Percentiles rank a stretch among this genome's conserved stretches.
Evolutionary conservation across 345 rosid species (phyloP).

Genomic region (Conringia planisiliqua): DNA sequence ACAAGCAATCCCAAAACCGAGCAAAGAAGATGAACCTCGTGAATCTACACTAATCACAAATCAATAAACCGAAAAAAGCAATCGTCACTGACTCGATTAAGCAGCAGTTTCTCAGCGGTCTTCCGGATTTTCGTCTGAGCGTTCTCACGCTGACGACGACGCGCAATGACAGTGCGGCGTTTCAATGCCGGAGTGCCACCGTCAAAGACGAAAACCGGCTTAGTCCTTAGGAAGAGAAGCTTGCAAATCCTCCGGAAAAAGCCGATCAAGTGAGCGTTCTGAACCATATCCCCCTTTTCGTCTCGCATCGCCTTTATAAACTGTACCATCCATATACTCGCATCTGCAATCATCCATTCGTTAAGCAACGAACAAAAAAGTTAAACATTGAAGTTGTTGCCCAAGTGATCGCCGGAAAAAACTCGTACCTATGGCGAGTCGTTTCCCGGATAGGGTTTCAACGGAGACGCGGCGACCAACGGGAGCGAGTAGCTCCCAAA

Average conservation of each 20-base stretch:
- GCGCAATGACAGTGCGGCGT: conserved; percentile 89
- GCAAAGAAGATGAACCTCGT: background rate
- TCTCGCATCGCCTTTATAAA: conserved; percentile 99
- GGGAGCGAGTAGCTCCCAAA: conserved; percentile 74
- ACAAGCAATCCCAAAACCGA: background rate
- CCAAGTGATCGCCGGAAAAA: background rate
- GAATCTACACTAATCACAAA: background rate
- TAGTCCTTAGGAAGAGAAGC: conserved; percentile 68
- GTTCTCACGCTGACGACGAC: conserved; percentile 85
- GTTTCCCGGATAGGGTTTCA: conserved; percentile 84
- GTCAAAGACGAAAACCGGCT: conserved; percentile 91
- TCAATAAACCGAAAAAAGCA: background rate
- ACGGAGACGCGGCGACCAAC: conserved; percentile 98
- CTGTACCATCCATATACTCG: conserved; percentile 97
- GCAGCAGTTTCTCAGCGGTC: conserved; percentile 89
- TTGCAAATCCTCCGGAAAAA: conserved; percentile 95
- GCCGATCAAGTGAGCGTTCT: conserved; percentile 86
- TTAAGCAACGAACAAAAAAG: background rate
- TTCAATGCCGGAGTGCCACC: conserved; percentile 90
- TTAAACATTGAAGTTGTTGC: background rate
- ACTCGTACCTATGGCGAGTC: conserved; percentile 67
- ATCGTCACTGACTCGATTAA: conserved; percentile 61
- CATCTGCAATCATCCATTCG: conserved; percentile 44
- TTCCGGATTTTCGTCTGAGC: conserved; percentile 92
- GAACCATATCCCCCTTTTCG: conserved; percentile 90